Conservation (phyloP, 1,284 basidiomycete genomes). For the Apiotrichum gamsii region DNA sequence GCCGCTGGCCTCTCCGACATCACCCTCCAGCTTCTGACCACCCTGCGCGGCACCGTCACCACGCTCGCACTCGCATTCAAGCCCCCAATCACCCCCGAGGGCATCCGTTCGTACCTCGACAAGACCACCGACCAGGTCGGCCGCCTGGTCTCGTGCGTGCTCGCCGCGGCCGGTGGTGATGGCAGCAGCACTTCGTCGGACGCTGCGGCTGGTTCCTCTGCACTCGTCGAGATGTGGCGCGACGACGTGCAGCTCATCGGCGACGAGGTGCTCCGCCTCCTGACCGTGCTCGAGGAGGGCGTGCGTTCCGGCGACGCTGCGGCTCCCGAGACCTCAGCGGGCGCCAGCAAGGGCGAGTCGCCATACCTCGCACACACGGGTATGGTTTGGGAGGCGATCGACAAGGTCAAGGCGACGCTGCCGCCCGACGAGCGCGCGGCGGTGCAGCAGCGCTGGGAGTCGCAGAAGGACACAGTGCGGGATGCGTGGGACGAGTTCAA, state of each 20-base stretch:
- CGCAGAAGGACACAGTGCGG: constrained; percentile 29
- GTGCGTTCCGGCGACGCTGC: constrained; percentile 3
- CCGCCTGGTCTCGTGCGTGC: constrained; percentile 30
- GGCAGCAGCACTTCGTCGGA: background rate
- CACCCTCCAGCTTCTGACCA: constrained; percentile 19
- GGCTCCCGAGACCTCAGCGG: background rate
- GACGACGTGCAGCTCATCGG: constrained; percentile 24
- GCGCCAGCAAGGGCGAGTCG: background rate
- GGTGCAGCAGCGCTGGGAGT: constrained; percentile 25
- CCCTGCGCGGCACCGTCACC: constrained; percentile 27
- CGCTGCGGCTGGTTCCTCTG: too few species aligned
- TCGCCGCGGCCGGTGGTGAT: constrained; percentile 14
- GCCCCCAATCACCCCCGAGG: constrained; percentile 34
- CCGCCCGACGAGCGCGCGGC: constrained; percentile 26
- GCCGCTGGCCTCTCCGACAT: constrained; percentile 24
- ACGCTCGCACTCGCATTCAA: constrained; percentile 37
- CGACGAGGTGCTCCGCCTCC: constrained; percentile 19
- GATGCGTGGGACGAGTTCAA: constrained; percentile 45
- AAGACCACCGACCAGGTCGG: constrained; percentile 30
- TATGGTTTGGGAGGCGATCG: constrained; percentile 38
- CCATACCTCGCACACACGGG: constrained; percentile 39
- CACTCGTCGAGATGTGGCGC: constrained; percentile 34
- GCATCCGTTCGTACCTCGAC: constrained; percentile 28
- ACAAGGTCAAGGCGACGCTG: constrained; percentile 17
- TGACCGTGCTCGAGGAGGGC: constrained; percentile 20